Evolutionary conservation across 306 rosid genomes (phyloP), one percentile per base, ranked within the genome.

Genomic region (Vicia villosa): DNA sequence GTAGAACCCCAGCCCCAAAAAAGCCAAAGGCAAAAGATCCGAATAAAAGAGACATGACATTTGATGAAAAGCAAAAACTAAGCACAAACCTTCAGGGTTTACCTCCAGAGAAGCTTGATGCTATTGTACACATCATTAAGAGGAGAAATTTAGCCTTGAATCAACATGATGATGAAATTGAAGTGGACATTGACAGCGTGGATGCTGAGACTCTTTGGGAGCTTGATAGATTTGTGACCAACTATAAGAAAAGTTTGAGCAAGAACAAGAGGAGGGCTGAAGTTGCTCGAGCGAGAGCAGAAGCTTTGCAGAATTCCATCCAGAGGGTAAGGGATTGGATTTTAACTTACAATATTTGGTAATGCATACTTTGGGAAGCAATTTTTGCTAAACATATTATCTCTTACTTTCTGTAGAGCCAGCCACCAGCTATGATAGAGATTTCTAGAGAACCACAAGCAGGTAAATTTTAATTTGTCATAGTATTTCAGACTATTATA

Each of bases 21-120:
- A 90, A 94, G 87, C 98, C 98, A 3, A 90, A 94, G 86, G 97
- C 98, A 37, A 94, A 88, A 47, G 98, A 94, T 83, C 97, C 83
- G 32, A 63, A 86, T 73, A 94, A 94, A 86, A 94, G 98, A 74
- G 95, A 88, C 74, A 90, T 94, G 98, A 87, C 96, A 26, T 90
- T 72, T 46, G 96, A 90, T 15, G 97, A 94, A 80, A 94, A 90
- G 80, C 95, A 94, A 74, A 93, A 86, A 43, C 85, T 94, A 8
- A 90, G 98, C 75, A 85, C 90, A 73, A 85, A 79, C 71, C 97
- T 94, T 41, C 96, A 90, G 81, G 70, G 81, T 81, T 74, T 93
- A 26, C 98, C 98, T 79, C 47, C 90, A 8, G 95, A 90, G 70
- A 94, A 88, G 83, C 80, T 90, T 52, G 98, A 90, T 78, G 83